Base-by-base conservation (phyloP, 176 grass and related monocot species). In the Pharus latifolius region DNA sequence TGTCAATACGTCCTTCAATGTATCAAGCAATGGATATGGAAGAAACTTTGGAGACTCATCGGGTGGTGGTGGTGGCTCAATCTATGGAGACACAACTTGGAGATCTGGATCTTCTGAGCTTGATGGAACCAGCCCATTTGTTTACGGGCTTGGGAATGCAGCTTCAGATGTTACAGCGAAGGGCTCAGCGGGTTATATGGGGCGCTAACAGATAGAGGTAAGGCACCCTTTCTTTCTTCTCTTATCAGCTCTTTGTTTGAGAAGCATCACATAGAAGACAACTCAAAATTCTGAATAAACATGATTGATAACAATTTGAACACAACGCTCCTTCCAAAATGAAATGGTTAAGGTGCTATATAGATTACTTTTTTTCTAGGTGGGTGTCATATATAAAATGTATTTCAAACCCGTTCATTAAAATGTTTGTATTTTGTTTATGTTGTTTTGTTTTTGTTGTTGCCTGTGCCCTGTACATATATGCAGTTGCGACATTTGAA, bases 121-220 rank as follows among this genome's bases (percentile, higher is more conserved):
- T 88, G 87, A 91, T 60, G 84, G 77, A 74, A 67, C 77, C 61
- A 70, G 55, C 43, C 84, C 84, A 76, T 96, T 96, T 82, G 91
- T 75, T 77, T 88, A 96, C 73, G 83, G 52, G 33, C 80, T 91
- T 69, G 73, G 77, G 16, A 96, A 84, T 80, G 74, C 79, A 71
- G 56, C 73, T 67, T 61, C 80, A 72, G 86, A 90, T 68, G n/a
- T n/a, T n/a, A 63, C 65, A 84, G 72, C 63, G 72, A 87, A 79
- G 74, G 77, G 33, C 61, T 78, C 80, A 84, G 51, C 72, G 47
- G n/a, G n/a, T n/a, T 84, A 87, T 85, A 84, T 87, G 69, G 91
- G 77, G 57, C 83, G 72, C 76, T 90, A 84, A 87, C 65, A 77
- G 41, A 80, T 91, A 82, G 79, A 91, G 91, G 91, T 96, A 74